Conservation (phyloP, 352 stramenopile genomes). For the Pythium rhizo-oryzae region DNA sequence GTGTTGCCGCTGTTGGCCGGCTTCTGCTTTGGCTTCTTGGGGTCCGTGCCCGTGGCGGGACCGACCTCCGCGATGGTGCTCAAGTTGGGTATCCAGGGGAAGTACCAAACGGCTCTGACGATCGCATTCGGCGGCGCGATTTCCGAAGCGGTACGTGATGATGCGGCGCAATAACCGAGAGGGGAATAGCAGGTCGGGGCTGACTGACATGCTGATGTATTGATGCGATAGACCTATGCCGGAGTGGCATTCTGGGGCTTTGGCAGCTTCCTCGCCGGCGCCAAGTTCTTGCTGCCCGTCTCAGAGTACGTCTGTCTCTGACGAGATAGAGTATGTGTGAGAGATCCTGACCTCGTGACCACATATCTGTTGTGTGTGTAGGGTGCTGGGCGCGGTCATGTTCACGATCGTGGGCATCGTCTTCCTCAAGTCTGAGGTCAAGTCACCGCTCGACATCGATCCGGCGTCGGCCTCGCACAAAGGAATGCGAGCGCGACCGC, state of each 20-base stretch:
- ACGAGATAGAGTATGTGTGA: no score
- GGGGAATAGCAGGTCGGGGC: no score
- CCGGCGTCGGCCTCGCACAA: constrained; percentile 52
- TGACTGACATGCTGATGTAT: not conserved
- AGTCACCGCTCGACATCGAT: constrained; percentile 71
- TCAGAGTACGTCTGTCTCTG: constrained; percentile 65
- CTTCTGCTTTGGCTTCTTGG: constrained; percentile 87
- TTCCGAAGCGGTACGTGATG: constrained; percentile 64
- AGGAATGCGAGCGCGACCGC: constrained; percentile 37
- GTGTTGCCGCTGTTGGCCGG: constrained; percentile 76
- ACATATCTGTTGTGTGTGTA: no score
- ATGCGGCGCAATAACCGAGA: not conserved
- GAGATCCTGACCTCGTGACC: no score
- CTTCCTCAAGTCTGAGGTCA: constrained; percentile 83
- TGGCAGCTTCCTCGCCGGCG: constrained; percentile 83
- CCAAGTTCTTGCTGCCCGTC: constrained; percentile 80
- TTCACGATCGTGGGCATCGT: constrained; percentile 81
- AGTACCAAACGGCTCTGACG: constrained; percentile 77
- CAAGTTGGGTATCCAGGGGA: constrained; percentile 86
- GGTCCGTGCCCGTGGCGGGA: constrained; percentile 80
- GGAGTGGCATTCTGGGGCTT: constrained; percentile 91
- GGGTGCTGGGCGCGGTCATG: constrained; percentile 85
- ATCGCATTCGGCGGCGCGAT: constrained; percentile 85
- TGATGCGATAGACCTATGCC: constrained; percentile 62
- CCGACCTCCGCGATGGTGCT: constrained; percentile 89